Conservation (phyloP, 352 stramenopile genomes). For the Pythium vanterpoolii region DNA sequence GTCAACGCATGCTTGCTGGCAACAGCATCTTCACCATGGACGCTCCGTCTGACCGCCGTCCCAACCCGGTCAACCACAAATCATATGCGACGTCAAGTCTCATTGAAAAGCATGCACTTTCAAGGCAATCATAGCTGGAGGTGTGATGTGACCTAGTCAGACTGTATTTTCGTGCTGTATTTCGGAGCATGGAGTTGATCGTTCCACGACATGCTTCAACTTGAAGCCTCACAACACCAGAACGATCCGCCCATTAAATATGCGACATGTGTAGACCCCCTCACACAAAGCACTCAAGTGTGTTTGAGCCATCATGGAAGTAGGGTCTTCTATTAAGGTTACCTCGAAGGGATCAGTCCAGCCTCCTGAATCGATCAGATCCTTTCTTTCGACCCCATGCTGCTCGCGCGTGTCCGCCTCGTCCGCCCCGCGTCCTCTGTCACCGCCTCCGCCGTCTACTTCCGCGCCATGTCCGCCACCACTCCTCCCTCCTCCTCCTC, state of each 20-base stretch:
- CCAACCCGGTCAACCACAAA: too few species aligned
- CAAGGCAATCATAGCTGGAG: too few species aligned
- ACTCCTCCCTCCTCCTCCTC: background rate
- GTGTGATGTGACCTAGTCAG: too few species aligned
- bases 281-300: background rate
- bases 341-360: background rate
- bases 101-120: too few species aligned
- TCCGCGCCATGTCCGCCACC: background rate
- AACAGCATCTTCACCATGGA: too few species aligned
- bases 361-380: background rate
- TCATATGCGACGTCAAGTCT: too few species aligned
- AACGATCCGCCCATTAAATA: too few species aligned
- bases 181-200: too few species aligned
- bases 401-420: constrained; percentile 12
- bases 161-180: too few species aligned
- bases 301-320: constrained; percentile 2
- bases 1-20: too few species aligned
- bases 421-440: background rate
- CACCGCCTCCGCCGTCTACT: background rate
- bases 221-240: background rate
- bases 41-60: too few species aligned
- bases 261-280: background rate
- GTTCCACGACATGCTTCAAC: background rate
- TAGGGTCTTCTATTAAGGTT: background rate
- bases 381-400: constrained; percentile 2